phyloP scores from a whole-genome alignment of 2,329 filamentous ascomycete genomes.

The Fusarium pininemorale region DNA sequence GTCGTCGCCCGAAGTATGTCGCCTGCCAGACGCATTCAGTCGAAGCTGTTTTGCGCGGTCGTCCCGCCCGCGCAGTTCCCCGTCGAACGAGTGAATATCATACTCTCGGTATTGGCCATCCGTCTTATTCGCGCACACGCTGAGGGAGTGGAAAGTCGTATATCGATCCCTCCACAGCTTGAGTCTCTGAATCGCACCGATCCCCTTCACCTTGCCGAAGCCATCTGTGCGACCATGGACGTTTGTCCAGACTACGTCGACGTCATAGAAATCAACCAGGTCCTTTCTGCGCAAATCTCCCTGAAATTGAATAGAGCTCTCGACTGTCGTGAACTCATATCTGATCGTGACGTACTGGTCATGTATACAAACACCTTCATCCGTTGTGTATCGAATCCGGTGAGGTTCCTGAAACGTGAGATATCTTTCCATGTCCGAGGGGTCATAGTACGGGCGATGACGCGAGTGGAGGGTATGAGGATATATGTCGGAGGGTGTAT shows the following conservation, averaged over 20 bases:
- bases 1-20: conserved; percentile 53
- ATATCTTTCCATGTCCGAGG: conserved; percentile 60
- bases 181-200: conserved; percentile 61
- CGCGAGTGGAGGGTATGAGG: conserved; percentile 61
- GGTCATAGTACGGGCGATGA: conserved; percentile 60
- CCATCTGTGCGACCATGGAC: conserved; percentile 58
- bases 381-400: conserved; percentile 58
- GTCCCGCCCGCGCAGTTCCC: conserved; percentile 56
- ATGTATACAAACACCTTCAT: conserved; percentile 57
- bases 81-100: conserved; percentile 57
- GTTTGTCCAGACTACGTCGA: conserved; percentile 63
- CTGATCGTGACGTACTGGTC: conserved; percentile 59
- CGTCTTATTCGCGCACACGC: conserved; percentile 58
- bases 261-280: conserved; percentile 61
- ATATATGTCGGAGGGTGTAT: conserved; percentile 54
- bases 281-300: conserved; percentile 59
- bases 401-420: conserved; percentile 59
- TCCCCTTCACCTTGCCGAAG: conserved; percentile 60
- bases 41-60: conserved; percentile 57
- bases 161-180: conserved; percentile 62
- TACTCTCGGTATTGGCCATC: conserved; percentile 60
- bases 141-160: conserved; percentile 58
- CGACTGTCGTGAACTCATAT: conserved; percentile 61
- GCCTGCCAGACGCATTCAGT: conserved; percentile 52
- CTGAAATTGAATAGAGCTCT: conserved; percentile 59